Conservation (phyloP, 495 filamentous ascomycete species). For the Penicillium chermesinum region DNA sequence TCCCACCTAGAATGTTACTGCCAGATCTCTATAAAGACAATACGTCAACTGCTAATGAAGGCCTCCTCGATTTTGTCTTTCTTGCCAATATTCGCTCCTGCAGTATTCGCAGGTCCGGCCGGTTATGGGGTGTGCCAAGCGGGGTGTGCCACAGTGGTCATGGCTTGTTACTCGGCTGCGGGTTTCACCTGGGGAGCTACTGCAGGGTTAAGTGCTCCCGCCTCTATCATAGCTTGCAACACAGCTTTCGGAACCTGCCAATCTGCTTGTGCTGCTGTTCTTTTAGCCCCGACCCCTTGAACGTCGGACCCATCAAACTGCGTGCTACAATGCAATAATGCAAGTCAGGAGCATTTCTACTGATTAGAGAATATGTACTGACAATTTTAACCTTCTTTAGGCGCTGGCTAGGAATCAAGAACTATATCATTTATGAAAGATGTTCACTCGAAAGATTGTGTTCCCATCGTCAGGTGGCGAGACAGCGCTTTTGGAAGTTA, state of each 20-base stretch:
- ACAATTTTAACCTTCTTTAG: not conserved
- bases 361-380: not conserved
- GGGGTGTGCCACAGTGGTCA: conserved; percentile 44
- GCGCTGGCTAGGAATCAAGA: not conserved
- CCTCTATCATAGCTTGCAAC: conserved; percentile 40
- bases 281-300: conserved; percentile 10
- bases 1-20: not conserved
- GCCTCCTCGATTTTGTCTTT: not conserved
- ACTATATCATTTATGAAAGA: not conserved
- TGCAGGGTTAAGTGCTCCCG: conserved; percentile 30
- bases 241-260: conserved; percentile 45
- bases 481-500: too few species aligned
- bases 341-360: not conserved
- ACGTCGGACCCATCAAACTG: not conserved
- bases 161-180: conserved; percentile 50
- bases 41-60: not conserved
- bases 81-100: not conserved
- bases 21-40: not conserved
- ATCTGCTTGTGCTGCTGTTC: conserved; percentile 37
- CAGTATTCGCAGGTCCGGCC: conserved; percentile 13
- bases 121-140: conserved; percentile 48
- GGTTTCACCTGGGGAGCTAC: conserved; percentile 45
- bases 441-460: too few species aligned
- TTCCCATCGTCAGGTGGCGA: not conserved
- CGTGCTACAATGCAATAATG: not conserved